Percentiles rank a stretch among this genome's conserved stretches.
These are phyloP conservation scores for Nicotiana benthamiana DNA, from an alignment of 257 asterid genomes.

Conservation along the genomic window DNA sequence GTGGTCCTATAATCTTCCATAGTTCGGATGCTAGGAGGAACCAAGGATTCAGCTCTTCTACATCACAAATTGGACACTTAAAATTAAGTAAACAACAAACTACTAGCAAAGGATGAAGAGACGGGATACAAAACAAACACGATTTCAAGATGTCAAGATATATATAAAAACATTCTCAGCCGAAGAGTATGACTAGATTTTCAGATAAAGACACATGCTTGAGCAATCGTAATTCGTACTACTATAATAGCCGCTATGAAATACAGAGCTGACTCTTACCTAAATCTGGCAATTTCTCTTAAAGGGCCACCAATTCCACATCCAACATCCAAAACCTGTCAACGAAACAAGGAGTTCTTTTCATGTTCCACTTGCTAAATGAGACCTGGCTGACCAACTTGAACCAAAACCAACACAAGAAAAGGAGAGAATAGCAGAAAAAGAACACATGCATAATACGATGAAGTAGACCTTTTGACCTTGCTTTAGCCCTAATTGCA, in stretches of 20 bases:
- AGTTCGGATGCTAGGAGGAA: background rate
- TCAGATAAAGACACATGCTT: background rate
- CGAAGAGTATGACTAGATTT: background rate
- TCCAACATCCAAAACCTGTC: conserved; percentile 16
- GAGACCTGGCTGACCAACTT: background rate
- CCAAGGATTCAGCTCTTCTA: background rate
- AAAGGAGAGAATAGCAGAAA: background rate
- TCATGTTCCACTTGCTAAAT: background rate
- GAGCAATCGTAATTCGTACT: background rate
- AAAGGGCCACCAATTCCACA: conserved; percentile 19
- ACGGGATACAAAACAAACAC: background rate
- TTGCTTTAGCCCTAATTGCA: conserved; percentile 8
- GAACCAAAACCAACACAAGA: background rate
- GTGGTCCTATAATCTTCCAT: background rate
- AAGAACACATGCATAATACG: background rate
- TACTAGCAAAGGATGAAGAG: background rate
- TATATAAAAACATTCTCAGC: background rate
- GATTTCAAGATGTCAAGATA: background rate
- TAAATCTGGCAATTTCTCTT: conserved; percentile 13
- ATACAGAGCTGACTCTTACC: background rate
- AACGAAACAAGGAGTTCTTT: background rate
- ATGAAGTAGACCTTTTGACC: conserved; percentile 11
- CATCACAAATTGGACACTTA: background rate
- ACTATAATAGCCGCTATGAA: background rate
- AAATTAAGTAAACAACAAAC: background rate